Evolutionary conservation across 768 basidiomycete genomes (phyloP).

Genomic region (Panaeolus papilionaceus): DNA sequence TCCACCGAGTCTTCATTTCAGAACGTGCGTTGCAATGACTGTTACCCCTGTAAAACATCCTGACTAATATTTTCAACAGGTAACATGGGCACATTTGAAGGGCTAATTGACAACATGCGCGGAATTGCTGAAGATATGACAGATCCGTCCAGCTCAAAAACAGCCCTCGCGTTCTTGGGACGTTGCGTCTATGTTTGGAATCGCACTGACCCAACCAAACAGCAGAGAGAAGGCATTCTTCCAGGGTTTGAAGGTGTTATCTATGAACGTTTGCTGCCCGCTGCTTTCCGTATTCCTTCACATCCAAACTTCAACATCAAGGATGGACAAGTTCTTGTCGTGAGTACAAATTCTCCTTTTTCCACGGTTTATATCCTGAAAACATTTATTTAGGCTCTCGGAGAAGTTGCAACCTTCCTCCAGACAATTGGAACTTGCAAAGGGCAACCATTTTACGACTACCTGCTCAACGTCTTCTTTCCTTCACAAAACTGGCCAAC

Average conservation of each 20-base stretch:
- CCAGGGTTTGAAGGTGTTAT: conserved; percentile 94
- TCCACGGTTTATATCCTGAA: neutral
- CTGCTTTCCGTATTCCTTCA: conserved; percentile 83
- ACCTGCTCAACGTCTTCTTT: conserved; percentile 79
- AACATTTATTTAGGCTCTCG: conserved; percentile 65
- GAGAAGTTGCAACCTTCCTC: conserved; percentile 87
- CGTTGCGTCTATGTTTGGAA: conserved; percentile 75
- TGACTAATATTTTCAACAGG: conserved; percentile 30
- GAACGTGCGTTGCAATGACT: conserved; percentile 61
- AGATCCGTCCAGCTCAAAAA: conserved; percentile 78
- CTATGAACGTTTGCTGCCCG: conserved; percentile 84
- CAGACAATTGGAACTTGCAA: conserved; percentile 80
- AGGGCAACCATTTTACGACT: conserved; percentile 83
- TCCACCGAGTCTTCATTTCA: conserved; percentile 87
- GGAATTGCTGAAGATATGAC: conserved; percentile 75
- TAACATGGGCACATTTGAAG: conserved; percentile 68
- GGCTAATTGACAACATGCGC: conserved; percentile 77
- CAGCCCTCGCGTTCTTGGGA: conserved; percentile 81
- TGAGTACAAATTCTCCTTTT: conserved; percentile 46
- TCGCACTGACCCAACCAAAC: conserved; percentile 45
- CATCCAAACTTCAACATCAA: conserved; percentile 84
- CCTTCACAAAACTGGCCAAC: conserved; percentile 90
- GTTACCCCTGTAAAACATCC: neutral
- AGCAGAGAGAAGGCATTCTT: conserved; percentile 45
- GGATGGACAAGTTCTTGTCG: conserved; percentile 86